Base-by-base conservation (phyloP, 306 rosid genomes). In the Cicer cuneatum region DNA sequence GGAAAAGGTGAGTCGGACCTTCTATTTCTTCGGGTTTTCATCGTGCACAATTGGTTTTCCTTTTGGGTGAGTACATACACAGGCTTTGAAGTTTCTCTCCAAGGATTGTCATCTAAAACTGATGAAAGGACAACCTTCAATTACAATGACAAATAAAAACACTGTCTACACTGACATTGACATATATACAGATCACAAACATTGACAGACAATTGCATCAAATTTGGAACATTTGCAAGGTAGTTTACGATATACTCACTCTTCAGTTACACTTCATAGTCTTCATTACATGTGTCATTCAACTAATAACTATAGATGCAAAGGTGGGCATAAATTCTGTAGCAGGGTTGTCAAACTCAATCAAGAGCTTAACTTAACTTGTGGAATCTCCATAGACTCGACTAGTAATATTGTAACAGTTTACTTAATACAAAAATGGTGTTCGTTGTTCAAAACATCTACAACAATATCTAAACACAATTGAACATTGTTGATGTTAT, bases 1-100 rank as follows among this genome's bases (percentile, higher is more conserved):
- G n/a, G 37, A 64, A 40, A 76, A 14, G 51, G 45, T 10, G 41
- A 52, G 70, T 8, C 56, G 43, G 10, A 94, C 99, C 97, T 90
- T 81, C 84, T 86, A 81, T 90, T 94, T 86, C 90, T 92, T n/a
- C 97, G 87, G 56, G 96, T 94, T 84, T 92, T 94, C 99, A 94
- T 94, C 2, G 99, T 94, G 81, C 97, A 92, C 80, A 94, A 48
- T 75, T 87, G 92, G 82, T 94, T 94, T 80, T 94, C 93, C 76
- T 86, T 87, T 15, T 89, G 99, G 8, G 99, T 89, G 66, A 94
- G 84, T 61, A 94, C 96, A 73, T 92, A 94, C 39, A 94, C 99
- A 40, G 97, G 96, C 89, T 92, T 94, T 11, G 99, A 87, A 73
- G 81, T 60, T 48, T 90, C 97, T 65, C 93, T 90, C 99, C 99